Evolutionary conservation across 441 rosid species (phyloP).

Genomic region (Jatropha multifida): DNA sequence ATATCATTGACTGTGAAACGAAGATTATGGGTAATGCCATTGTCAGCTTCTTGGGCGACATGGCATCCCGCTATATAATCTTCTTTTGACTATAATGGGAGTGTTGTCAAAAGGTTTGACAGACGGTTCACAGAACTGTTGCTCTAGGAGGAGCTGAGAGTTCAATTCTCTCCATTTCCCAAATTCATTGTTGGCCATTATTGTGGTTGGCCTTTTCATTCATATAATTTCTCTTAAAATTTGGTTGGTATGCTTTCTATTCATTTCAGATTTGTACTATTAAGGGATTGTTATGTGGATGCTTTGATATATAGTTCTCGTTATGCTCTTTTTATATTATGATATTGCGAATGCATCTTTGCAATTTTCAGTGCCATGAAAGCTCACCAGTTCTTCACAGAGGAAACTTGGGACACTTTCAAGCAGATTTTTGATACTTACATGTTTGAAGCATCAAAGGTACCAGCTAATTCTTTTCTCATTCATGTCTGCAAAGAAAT

Average conservation of each 20-base stretch:
- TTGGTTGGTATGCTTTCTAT: not conserved
- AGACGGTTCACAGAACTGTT: constrained; percentile 80
- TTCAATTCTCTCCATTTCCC: constrained; percentile 99
- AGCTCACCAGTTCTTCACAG: constrained; percentile 90
- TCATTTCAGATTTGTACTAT: constrained; percentile 1
- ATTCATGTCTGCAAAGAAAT: not conserved
- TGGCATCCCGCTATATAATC: constrained; percentile 89
- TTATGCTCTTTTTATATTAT: constrained; percentile 30
- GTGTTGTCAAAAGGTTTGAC: constrained; percentile 99
- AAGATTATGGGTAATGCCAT: constrained; percentile 99
- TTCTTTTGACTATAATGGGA: constrained; percentile 63
- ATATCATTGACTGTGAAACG: constrained; percentile 26
- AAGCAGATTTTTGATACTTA: constrained; percentile 76
- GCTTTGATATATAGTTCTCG: constrained; percentile 8
- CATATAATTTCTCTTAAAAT: not conserved
- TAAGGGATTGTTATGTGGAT: constrained; percentile 12
- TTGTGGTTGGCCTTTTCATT: not conserved
- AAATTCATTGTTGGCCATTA: constrained; percentile 28
- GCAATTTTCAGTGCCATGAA: constrained; percentile 73
- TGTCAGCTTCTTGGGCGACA: constrained; percentile 90
- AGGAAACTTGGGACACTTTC: constrained; percentile 85
- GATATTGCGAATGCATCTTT: constrained; percentile 38
- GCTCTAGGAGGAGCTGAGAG: constrained; percentile 92
- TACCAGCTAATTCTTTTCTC: constrained; percentile 26
- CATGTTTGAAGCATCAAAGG: constrained; percentile 95